Evolutionary conservation across 768 basidiomycete genomes (phyloP), one percentile per base, ranked within the genome.

Genomic region (Tricholoma matsutake): DNA sequence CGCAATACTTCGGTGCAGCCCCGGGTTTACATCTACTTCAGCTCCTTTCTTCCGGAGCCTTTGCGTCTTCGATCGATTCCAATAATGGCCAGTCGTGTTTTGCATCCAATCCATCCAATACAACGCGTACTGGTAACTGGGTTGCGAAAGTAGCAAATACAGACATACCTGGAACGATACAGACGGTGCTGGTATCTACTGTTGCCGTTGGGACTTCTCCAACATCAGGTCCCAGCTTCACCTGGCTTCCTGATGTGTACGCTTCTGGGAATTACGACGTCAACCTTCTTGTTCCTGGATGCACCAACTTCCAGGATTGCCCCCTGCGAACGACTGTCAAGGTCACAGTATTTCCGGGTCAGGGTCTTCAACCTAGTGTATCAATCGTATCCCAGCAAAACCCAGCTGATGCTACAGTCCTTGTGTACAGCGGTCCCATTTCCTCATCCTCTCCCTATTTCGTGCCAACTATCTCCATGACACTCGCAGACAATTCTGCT

Each of bases 161-260:
- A 2, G 66, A 79, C 62, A 93, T 96, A 53, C 77, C 94, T 0
- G 96, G 87, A 13, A 97, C 96, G 5, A 81, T 81, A 0, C 89
- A 94, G 63, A 79, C 80, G 2, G 87, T 95, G 51, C 83, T 95
- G 16, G 81, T 88, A 22, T 82, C 94, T 14, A 76, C 76, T 1
- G 83, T 94, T 11, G 66, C 78, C 31, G 88, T 90, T 32, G 88
- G 86, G 14, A 88, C 89, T 0, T 65, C 85, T 1, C 59, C 86
- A 3, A 69, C 83, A 1, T 73, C 81, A 29, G 84, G 83, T n/a
- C 92, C 97, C 13, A 86, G 82, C 35, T 85, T 96, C 70, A 95
- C 91, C 0, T 97, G 93, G 89, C 82, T 85, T 73, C 96, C 96
- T 0, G 94, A 93, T 67, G 88, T 98, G n/a, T 92, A 92, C 0